Evolutionary conservation across 352 stramenopile species (phyloP).

Genomic region (Pythium phragmiticola): DNA sequence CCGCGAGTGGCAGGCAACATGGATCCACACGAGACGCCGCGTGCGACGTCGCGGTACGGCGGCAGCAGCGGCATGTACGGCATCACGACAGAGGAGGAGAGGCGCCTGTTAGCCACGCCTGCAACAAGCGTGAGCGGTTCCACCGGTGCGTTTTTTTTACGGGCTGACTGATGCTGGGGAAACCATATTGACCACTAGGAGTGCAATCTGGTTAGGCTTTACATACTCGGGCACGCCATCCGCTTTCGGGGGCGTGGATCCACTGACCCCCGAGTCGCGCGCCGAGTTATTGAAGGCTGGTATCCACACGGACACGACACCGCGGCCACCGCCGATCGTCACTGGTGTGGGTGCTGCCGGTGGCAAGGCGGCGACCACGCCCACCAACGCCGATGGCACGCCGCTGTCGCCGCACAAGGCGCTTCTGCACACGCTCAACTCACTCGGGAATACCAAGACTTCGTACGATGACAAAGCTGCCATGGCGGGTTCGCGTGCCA

Average conservation of each 20-base stretch:
- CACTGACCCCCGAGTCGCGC: slow-evolving; percentile 30
- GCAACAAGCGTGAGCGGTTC: slow-evolving; percentile 18
- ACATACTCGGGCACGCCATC: slow-evolving; percentile 22
- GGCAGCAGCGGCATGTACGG: slow-evolving; percentile 19
- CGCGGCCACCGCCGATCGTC: slow-evolving; percentile 18
- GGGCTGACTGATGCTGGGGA: background rate
- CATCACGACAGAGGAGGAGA: slow-evolving; percentile 24
- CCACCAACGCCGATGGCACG: slow-evolving; percentile 16
- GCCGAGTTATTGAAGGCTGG: slow-evolving; percentile 25
- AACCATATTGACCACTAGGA: background rate
- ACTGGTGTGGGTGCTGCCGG: background rate
- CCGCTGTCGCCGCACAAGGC: slow-evolving; percentile 64
- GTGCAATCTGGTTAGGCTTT: slow-evolving; percentile 8
- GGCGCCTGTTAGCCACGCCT: slow-evolving; percentile 22
- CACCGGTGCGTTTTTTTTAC: slow-evolving; percentile 7
- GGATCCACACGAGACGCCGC: slow-evolving; percentile 27
- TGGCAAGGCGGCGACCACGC: background rate
- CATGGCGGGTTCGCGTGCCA: background rate
- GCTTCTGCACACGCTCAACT: slow-evolving; percentile 62
- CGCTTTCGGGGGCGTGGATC: slow-evolving; percentile 24
- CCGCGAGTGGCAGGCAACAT: background rate
- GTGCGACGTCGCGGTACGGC: slow-evolving; percentile 7
- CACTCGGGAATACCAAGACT: slow-evolving; percentile 26
- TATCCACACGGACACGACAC: slow-evolving; percentile 18
- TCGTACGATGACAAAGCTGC: slow-evolving; percentile 14